Conservation (phyloP, 192 early-diverging fungal genomes). For the Lunasporangiospora selenospora region DNA sequence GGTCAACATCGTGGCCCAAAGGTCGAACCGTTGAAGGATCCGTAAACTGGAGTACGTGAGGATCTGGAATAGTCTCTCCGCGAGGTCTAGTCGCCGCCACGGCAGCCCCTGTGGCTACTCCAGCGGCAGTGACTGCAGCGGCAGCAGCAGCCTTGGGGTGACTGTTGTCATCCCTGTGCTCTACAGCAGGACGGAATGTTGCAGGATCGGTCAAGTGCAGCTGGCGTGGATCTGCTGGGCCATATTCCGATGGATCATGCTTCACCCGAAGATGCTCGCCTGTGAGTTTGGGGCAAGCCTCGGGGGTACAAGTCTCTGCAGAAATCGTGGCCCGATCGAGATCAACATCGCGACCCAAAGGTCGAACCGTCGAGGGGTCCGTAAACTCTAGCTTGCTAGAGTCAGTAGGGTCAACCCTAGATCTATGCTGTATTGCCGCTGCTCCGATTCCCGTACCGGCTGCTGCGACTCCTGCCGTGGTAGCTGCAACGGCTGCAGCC, state of each 20-base stretch:
- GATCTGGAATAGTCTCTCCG: not conserved
- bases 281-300: too few species aligned
- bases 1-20: not conserved
- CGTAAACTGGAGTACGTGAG: slow-evolving; percentile 3
- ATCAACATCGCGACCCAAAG: too few species aligned
- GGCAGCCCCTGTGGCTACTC: not conserved
- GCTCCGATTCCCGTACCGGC: not conserved
- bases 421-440: too few species aligned
- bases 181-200: not conserved
- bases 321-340: too few species aligned
- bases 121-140: not conserved
- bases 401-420: too few species aligned
- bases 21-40: slow-evolving; percentile 6
- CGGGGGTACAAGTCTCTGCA: too few species aligned
- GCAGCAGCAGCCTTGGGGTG: slow-evolving; percentile 2
- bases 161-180: not conserved
- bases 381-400: not conserved
- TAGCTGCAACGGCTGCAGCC: not conserved
- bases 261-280: too few species aligned
- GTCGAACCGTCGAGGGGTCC: slow-evolving; percentile 5
- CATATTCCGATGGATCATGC: slow-evolving; percentile 1
- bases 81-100: not conserved
- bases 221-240: slow-evolving; percentile 11
- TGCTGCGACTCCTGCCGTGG: not conserved
- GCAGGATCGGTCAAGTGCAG: slow-evolving; percentile 5